Base-by-base conservation (phyloP, 176 grass and related monocot species). In the Zea luxurians region DNA sequence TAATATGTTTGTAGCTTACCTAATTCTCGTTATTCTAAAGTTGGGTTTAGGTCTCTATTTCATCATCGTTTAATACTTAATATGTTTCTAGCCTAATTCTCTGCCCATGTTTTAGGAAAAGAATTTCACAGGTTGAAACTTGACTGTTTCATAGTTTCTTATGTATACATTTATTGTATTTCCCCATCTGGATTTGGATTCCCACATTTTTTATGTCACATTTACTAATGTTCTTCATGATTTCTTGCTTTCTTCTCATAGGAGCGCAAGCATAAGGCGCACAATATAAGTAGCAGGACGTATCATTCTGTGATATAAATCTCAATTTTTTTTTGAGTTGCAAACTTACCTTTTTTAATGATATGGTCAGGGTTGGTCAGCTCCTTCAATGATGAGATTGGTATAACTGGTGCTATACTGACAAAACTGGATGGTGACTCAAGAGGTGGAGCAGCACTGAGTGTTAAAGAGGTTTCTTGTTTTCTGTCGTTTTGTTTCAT, bases 351-450 rank as follows among this genome's bases (percentile, higher is more conserved):
- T 41, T 76, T 86, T 84, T 84, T 67, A 76, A 38, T 84, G 27
- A 27, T 74, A 16, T 81, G 63, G 10, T 85, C 77, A 98, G 95
- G 89, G 81, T 72, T 94, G 66, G 95, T 98, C 62, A 98, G 89
- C 66, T 87, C 95, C 75, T 98, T 98, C 83, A 98, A 98, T 89
- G 92, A 92, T 16, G 95, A 98, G 86, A 92, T 98, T 76, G 89
- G 95, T 83, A 92, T 98, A 27, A 92, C 89, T 80, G 95, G 95
- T 75, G 95, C 91, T 53, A 97, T 97, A 84, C 84, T 97, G 83
- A 97, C 91, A 40, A 97, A 97, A 61, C 60, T 98, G 61, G 95
- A 98, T 76, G 95, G 95, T 84, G 95, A 98, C 63, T 98, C 95
- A 10, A 89, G 95, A 80, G 95, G 95, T 85, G 95, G 91, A 86